Evolutionary conservation across 257 asterid genomes (phyloP).

Genomic region (Solanum gandarillasii): DNA sequence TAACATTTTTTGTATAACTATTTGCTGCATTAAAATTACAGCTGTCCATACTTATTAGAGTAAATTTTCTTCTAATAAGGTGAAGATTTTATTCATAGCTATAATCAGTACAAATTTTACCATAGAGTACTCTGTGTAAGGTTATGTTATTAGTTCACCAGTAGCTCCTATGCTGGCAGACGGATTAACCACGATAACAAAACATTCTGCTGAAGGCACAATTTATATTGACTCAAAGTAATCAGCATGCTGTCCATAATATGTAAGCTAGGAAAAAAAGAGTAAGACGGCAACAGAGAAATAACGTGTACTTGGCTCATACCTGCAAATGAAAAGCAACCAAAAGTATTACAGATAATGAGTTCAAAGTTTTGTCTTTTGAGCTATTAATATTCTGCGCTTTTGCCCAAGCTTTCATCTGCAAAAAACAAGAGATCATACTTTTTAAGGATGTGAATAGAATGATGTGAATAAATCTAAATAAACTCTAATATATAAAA

Average conservation of each 20-base stretch:
- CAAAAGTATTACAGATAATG: conserved; percentile 73
- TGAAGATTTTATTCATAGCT: background rate
- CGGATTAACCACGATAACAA: background rate
- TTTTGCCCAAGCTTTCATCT: conserved; percentile 95
- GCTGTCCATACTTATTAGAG: background rate
- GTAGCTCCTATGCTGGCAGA: background rate
- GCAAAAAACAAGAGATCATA: conserved; percentile 15
- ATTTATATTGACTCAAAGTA: background rate
- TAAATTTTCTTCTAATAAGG: background rate
- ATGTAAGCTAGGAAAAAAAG: background rate
- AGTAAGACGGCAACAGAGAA: background rate
- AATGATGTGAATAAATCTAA: background rate
- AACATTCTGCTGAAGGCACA: background rate
- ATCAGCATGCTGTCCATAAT: background rate
- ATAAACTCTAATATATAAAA: background rate
- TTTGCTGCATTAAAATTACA: background rate
- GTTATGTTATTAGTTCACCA: background rate
- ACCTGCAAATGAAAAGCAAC: conserved; percentile 97
- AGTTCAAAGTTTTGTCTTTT: conserved; percentile 75
- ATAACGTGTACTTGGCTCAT: background rate
- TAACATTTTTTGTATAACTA: background rate
- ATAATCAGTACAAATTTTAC: background rate
- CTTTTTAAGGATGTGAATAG: background rate
- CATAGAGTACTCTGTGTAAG: background rate
- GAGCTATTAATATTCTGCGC: conserved; percentile 80